These are phyloP conservation scores for Castanopsis chinensis DNA, from an alignment of 306 rosid species.

Conservation along the genomic window DNA sequence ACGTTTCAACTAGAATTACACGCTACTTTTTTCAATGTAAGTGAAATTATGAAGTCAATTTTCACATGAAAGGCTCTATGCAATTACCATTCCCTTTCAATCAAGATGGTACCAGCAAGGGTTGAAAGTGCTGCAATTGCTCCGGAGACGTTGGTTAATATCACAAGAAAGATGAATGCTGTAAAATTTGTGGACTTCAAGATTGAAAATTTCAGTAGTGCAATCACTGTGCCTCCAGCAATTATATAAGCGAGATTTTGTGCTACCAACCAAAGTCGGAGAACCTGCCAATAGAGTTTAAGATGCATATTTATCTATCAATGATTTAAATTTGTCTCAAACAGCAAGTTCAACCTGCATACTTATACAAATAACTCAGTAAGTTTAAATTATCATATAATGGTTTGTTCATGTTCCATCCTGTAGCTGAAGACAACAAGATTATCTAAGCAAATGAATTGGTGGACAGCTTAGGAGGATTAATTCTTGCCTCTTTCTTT, in stretches of 20 bases:
- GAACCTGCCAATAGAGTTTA: constrained; percentile 55
- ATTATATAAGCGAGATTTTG: constrained; percentile 69
- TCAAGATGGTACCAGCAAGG: constrained; percentile 82
- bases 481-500: not conserved
- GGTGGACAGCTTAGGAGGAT: not conserved
- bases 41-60: not conserved
- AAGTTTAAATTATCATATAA: not conserved
- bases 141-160: constrained; percentile 65
- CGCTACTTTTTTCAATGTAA: not conserved
- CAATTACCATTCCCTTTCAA: constrained; percentile 94
- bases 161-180: constrained; percentile 49
- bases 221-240: constrained; percentile 68
- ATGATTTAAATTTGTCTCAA: not conserved
- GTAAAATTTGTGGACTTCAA: constrained; percentile 54
- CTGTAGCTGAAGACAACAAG: not conserved
- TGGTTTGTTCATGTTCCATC: constrained; percentile 1
- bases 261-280: constrained; percentile 68
- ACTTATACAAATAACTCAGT: not conserved
- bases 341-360: not conserved
- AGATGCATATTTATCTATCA: not conserved
- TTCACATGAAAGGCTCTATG: constrained; percentile 1
- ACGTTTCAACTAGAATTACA: not conserved
- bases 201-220: constrained; percentile 47
- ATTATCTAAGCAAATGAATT: not conserved
- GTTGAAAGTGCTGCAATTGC: constrained; percentile 79